These are phyloP conservation scores for Aspergillus sparsus DNA, from an alignment of 495 filamentous ascomycete species.

Conservation along the genomic window DNA sequence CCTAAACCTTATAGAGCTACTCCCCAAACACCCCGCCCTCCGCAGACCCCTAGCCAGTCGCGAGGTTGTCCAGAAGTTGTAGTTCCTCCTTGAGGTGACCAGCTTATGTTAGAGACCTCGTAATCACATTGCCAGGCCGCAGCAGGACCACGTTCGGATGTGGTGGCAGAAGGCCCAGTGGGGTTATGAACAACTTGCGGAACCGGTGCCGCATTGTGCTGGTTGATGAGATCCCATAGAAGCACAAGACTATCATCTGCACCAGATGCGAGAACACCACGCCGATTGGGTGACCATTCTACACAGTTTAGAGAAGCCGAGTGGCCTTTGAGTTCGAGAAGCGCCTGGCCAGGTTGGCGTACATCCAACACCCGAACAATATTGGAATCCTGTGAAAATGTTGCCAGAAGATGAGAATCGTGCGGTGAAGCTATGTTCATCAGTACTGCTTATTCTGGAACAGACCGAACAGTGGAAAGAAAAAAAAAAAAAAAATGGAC, in stretches of 20 bases:
- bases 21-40: constrained; percentile 89
- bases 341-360: constrained; percentile 91
- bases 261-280: constrained; percentile 88
- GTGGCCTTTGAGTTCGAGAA: constrained; percentile 94
- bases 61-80: constrained; percentile 64
- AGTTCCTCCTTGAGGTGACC: constrained; percentile 78
- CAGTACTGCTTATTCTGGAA: constrained; percentile 7
- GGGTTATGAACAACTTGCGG: constrained; percentile 36
- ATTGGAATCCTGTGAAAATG: constrained; percentile 90
- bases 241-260: constrained; percentile 89
- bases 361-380: constrained; percentile 95
- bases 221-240: constrained; percentile 88
- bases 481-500: background rate
- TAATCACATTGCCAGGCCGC: constrained; percentile 94
- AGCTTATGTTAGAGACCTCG: constrained; percentile 92
- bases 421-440: constrained; percentile 77
- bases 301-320: constrained; percentile 82
- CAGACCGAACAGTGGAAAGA: too few species aligned
- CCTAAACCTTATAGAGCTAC: constrained; percentile 59
- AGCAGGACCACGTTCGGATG: constrained; percentile 61
- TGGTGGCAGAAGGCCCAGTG: constrained; percentile 39
- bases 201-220: constrained; percentile 55
- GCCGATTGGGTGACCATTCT: constrained; percentile 88
- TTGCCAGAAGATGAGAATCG: constrained; percentile 92
- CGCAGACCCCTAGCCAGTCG: constrained; percentile 94